Conservation (phyloP, 306 rosid species). For the Casuarina cunninghamiana region DNA sequence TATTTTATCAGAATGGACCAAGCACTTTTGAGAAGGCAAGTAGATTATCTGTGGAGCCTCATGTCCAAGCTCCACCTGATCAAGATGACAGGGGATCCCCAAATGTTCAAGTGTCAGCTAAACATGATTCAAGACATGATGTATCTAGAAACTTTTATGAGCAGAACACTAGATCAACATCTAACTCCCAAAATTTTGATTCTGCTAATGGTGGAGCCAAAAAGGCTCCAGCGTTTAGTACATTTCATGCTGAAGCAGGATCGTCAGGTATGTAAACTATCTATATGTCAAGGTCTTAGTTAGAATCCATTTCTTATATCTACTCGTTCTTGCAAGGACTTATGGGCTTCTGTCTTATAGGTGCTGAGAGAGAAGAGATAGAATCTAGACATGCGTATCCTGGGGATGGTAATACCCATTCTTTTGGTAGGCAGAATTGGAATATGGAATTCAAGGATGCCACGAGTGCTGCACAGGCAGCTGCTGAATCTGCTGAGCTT, state of each 20-base stretch:
- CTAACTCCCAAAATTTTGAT: slow-evolving; percentile 33
- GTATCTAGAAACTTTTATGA: slow-evolving; percentile 29
- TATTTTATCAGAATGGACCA: slow-evolving; percentile 65
- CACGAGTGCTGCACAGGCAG: slow-evolving; percentile 94
- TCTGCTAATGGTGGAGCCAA: slow-evolving; percentile 30
- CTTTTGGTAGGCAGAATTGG: slow-evolving; percentile 50
- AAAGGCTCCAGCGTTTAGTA: slow-evolving; percentile 36
- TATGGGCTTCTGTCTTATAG: slow-evolving; percentile 40
- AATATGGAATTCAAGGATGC: slow-evolving; percentile 90
- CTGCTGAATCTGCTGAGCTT: slow-evolving; percentile 94
- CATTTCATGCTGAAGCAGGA: slow-evolving; percentile 42
- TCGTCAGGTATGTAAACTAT: slow-evolving; percentile 51
- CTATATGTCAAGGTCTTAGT: background rate
- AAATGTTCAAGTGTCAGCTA: slow-evolving; percentile 39
- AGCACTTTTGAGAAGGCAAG: slow-evolving; percentile 49
- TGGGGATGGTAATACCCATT: slow-evolving; percentile 41
- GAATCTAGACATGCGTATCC: slow-evolving; percentile 43
- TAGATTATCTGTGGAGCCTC: slow-evolving; percentile 51
- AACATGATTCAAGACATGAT: slow-evolving; percentile 38
- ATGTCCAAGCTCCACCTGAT: slow-evolving; percentile 44
- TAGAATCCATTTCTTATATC: background rate
- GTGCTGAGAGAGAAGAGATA: slow-evolving; percentile 35
- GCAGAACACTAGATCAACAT: slow-evolving; percentile 36
- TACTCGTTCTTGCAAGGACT: slow-evolving; percentile 12
- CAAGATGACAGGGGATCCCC: slow-evolving; percentile 48